Evolutionary conservation across 176 grass and related monocot genomes (phyloP).

Genomic region (Bolboschoenus planiculmis): DNA sequence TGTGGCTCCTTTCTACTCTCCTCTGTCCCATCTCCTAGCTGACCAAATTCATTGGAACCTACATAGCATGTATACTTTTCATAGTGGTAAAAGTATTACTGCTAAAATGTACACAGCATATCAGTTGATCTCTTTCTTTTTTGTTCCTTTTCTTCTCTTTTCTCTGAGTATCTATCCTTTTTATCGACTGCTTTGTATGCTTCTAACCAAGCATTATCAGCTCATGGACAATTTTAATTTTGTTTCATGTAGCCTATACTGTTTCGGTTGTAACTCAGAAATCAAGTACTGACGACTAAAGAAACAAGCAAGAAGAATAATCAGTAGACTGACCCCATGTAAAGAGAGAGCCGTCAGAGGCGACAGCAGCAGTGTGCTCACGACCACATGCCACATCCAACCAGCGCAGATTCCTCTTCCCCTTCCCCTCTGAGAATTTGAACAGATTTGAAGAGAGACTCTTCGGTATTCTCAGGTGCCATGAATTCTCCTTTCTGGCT

Average conservation of each 20-base stretch:
- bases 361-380: constrained; percentile 78
- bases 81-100: background rate
- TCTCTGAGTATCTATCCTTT: background rate
- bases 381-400: constrained; percentile 78
- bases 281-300: background rate
- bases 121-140: background rate
- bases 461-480: constrained; percentile 80
- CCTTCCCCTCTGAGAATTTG: constrained; percentile 26
- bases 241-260: background rate
- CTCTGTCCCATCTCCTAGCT: constrained; percentile 95
- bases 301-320: constrained; percentile 7
- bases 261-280: background rate
- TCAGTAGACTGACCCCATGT: constrained; percentile 62
- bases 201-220: background rate
- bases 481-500: constrained; percentile 54
- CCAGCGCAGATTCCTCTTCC: constrained; percentile 48
- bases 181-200: background rate
- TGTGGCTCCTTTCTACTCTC: constrained; percentile 60
- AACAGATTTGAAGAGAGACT: constrained; percentile 71
- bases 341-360: constrained; percentile 77
- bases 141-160: background rate
- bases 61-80: background rate
- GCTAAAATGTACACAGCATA: background rate
- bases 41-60: constrained; percentile 94
- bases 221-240: background rate